Base-by-base conservation (phyloP, 2,329 filamentous ascomycete species). In the Diaporthe eres region DNA sequence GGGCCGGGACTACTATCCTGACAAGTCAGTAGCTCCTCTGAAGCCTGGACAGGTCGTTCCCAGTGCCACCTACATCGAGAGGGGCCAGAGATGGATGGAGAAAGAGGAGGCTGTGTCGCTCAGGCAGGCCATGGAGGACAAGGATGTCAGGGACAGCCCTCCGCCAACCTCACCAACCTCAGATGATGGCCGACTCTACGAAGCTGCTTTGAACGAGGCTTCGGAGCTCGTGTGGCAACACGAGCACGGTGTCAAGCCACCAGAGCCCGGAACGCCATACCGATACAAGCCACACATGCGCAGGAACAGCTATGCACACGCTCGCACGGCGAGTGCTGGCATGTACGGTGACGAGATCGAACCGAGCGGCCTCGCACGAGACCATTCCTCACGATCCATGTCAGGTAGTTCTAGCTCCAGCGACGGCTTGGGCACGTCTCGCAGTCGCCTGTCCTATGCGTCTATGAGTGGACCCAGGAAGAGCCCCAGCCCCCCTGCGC, bases 211-310 rank as follows among this genome's bases (percentile, higher is more conserved):
- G 77, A 87, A 95, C 76, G 94, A 96, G 82, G 94, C 94, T 15
- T 92, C 93, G 1, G 93, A 96, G 82, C 87, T 96, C 61, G 94
- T 96, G 58, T 95, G 91, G 89, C 91, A 92, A 80, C 94, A 96
- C 81, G 88, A 93, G 81, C 89, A 95, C 78, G 90, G 90, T 10
- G 83, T 87, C 74, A 85, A 86, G 75, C 83, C 86, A 1, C 86
- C 85, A n/a, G 86, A 89, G 77, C 92, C 93, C 3, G 89, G 91
- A 58, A 90, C 91, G 1, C 90, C 93, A 13, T 93, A 92, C 79
- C 88, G 87, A 44, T 96, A 96, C 83, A 91, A 88, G 77, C 88
- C 91, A 34, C 92, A 95, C 81, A 85, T 94, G 77, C 89, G 91
- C 78, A 93, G 92, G 84, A 89, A 94, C 78, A 94, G 93, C 84